phyloP scores from a whole-genome alignment of 306 rosid genomes.

The Castanopsis chinensis region DNA sequence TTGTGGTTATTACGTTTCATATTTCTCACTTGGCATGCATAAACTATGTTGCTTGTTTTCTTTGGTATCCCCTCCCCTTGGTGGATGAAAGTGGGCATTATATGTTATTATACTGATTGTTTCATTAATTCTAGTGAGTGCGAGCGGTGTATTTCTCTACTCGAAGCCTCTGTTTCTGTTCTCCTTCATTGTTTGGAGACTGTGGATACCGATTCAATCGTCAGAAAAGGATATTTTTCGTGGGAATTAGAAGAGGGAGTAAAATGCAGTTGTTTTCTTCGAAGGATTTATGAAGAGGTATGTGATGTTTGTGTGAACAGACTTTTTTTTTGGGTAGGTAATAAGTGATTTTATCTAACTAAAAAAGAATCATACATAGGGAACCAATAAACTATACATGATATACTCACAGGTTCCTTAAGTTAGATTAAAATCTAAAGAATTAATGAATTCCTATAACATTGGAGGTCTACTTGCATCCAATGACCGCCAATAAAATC shows the following conservation, averaged over 20 bases:
- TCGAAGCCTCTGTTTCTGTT: conserved; percentile 70
- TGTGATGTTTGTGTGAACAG: conserved; percentile 20
- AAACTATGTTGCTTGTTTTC: neutral
- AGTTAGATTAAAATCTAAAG: too few species aligned
- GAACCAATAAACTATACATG: too few species aligned
- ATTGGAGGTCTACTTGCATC: too few species aligned
- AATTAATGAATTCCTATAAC: too few species aligned
- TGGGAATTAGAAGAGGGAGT: conserved; percentile 83
- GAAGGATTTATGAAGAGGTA: conserved; percentile 89
- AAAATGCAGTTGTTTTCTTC: conserved; percentile 72
- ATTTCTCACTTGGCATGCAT: neutral
- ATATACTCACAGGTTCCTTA: too few species aligned
- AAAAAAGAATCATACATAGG: too few species aligned
- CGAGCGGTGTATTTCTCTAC: conserved; percentile 56
- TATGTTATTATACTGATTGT: conserved; percentile 12
- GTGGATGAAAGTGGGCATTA: neutral
- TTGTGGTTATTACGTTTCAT: neutral
- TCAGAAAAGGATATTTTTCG: conserved; percentile 47
- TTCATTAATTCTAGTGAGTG: conserved; percentile 56
- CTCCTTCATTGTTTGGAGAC: conserved; percentile 86
- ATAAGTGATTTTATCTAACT: neutral
- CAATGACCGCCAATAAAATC: too few species aligned
- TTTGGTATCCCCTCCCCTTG: neutral
- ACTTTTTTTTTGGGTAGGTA: neutral
- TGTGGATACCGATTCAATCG: conserved; percentile 33